phyloP scores from a whole-genome alignment of 2,329 filamentous ascomycete species.

The Monosporascus sp. region DNA sequence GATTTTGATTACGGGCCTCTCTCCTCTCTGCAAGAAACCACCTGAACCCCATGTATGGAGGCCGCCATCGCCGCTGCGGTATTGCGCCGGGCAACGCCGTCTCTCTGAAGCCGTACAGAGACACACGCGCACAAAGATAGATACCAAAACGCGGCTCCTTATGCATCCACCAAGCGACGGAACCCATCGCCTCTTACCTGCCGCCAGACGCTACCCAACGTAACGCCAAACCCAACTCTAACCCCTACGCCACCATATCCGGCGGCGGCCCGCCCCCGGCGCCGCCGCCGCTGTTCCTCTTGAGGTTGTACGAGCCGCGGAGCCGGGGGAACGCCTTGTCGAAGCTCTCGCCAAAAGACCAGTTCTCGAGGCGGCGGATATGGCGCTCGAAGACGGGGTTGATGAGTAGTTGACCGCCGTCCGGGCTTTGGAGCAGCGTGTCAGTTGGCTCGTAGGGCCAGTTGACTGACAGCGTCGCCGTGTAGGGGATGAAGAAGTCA shows the following conservation, averaged over 20 bases:
- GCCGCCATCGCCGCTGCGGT: no score
- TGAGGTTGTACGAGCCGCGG: slow-evolving; percentile 37
- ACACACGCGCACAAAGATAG: no score
- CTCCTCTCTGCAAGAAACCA: no score
- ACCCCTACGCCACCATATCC: background rate
- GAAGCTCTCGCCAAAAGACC: slow-evolving; percentile 71
- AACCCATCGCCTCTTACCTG: no score
- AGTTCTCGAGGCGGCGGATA: slow-evolving; percentile 69
- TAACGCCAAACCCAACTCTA: no score
- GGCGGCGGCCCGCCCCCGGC: background rate
- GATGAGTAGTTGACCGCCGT: slow-evolving; percentile 64
- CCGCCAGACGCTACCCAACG: no score
- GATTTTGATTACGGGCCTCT: no score
- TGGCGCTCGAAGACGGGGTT: slow-evolving; percentile 86
- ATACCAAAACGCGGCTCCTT: no score
- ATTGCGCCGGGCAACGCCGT: no score
- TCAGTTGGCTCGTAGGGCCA: slow-evolving; percentile 79
- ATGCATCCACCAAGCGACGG: no score
- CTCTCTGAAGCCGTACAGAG: no score
- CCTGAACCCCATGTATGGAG: no score
- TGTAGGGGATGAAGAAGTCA: slow-evolving; percentile 79
- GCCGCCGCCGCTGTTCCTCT: slow-evolving; percentile 8
- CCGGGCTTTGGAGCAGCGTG: slow-evolving; percentile 56
- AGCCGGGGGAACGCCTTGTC: slow-evolving; percentile 58
- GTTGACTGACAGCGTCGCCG: slow-evolving; percentile 68